Conservation (phyloP, 2,329 filamentous ascomycete genomes). For the Diaporthe sp. region DNA sequence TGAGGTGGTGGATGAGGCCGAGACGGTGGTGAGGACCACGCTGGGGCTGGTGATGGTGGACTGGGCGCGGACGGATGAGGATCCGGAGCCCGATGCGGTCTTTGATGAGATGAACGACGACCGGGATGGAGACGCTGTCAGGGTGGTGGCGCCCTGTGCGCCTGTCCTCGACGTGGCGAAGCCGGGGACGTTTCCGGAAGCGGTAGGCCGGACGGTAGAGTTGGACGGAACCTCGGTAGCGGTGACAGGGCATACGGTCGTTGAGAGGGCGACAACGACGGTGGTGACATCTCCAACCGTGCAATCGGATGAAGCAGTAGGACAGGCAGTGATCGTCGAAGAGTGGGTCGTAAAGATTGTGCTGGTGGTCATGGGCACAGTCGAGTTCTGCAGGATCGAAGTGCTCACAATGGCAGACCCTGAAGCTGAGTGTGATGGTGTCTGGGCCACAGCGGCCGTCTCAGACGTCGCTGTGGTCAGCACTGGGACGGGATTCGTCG, state of each 20-base stretch:
- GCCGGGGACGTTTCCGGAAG: not conserved
- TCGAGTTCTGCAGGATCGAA: not conserved
- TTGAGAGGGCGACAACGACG: slow-evolving; percentile 30
- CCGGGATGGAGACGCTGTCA: not conserved
- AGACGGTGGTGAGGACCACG: slow-evolving; percentile 19
- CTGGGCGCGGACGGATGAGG: slow-evolving; percentile 23
- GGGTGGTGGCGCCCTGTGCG: slow-evolving; percentile 2
- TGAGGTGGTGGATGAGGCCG: not conserved
- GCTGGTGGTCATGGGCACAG: slow-evolving; percentile 34
- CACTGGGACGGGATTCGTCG: slow-evolving; percentile 10
- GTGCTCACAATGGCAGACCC: slow-evolving; percentile 9
- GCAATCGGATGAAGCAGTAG: slow-evolving; percentile 23
- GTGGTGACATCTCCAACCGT: slow-evolving; percentile 32
- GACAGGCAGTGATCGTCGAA: slow-evolving; percentile 34
- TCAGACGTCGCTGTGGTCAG: slow-evolving; percentile 33
- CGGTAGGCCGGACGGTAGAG: slow-evolving; percentile 7
- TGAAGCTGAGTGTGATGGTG: not conserved
- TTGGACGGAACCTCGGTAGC: slow-evolving; percentile 9
- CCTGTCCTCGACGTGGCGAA: slow-evolving; percentile 2
- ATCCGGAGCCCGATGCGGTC: not conserved
- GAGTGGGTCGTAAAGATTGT: slow-evolving; percentile 32
- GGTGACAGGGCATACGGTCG: slow-evolving; percentile 36
- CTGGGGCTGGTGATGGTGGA: slow-evolving; percentile 27
- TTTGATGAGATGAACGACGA: slow-evolving; percentile 7
- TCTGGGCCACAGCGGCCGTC: slow-evolving; percentile 17